These are phyloP conservation scores for Arthrobotrys pseudoclavata DNA, from an alignment of 2,329 filamentous ascomycete species.

Conservation along the genomic window DNA sequence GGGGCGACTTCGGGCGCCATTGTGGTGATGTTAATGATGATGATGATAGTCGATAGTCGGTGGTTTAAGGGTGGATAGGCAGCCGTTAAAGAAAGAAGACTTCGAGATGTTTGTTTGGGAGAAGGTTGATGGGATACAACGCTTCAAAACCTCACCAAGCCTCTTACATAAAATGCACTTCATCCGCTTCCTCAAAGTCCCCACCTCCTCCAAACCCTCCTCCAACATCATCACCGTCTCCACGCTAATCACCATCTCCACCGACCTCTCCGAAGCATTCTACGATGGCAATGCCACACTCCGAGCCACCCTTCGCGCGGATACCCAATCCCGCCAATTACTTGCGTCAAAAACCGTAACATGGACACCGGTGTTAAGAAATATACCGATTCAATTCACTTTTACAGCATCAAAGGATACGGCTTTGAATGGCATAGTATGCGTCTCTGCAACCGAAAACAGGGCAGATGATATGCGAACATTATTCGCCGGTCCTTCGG, in stretches of 20 bases:
- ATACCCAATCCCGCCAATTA: slow-evolving; percentile 29
- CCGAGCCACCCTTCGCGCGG: slow-evolving; percentile 55
- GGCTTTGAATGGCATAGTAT: slow-evolving; percentile 41
- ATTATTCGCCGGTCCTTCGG: slow-evolving; percentile 27
- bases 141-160: neutral
- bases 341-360: slow-evolving; percentile 52
- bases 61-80: slow-evolving; percentile 6
- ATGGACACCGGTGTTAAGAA: slow-evolving; percentile 62
- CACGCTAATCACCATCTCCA: slow-evolving; percentile 75
- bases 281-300: slow-evolving; percentile 56
- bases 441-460: slow-evolving; percentile 55
- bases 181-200: slow-evolving; percentile 77
- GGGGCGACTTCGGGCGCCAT: slow-evolving; percentile 51
- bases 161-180: slow-evolving; percentile 70
- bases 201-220: slow-evolving; percentile 66
- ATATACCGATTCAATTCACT: slow-evolving; percentile 59
- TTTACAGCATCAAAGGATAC: slow-evolving; percentile 29
- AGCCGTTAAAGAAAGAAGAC: neutral
- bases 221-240: slow-evolving; percentile 67
- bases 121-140: neutral
- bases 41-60: slow-evolving; percentile 3
- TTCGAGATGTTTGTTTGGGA: slow-evolving; percentile 12
- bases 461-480: slow-evolving; percentile 61
- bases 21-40: neutral
- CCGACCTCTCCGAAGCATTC: slow-evolving; percentile 77